Conservation (phyloP, 106 monocot species). For the Apostasia ramifera region DNA sequence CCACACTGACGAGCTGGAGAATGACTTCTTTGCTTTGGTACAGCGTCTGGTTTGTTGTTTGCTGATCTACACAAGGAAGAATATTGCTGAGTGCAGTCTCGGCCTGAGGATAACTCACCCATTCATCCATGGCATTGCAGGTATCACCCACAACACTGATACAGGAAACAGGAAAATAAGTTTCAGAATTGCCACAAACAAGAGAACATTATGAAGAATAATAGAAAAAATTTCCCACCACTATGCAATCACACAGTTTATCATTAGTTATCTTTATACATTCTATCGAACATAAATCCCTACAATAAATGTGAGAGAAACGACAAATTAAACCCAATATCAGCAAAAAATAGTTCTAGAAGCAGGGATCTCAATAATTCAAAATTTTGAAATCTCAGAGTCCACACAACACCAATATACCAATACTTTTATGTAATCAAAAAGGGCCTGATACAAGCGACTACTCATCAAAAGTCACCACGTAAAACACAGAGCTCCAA, state of each 20-base stretch:
- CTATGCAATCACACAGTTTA: not conserved
- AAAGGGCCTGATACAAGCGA: no score
- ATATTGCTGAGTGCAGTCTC: constrained; percentile 78
- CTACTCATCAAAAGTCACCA: no score
- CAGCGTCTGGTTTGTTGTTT: constrained; percentile 57
- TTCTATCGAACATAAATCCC: no score
- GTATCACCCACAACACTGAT: constrained; percentile 65
- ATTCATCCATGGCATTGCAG: constrained; percentile 76
- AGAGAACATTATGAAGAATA: no score
- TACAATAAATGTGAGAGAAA: no score
- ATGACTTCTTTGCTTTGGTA: constrained; percentile 78
- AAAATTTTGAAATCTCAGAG: no score
- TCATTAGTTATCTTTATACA: not conserved
- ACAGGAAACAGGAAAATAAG: not conserved
- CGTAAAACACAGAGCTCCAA: not conserved
- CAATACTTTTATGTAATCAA: no score
- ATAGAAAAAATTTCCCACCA: not conserved
- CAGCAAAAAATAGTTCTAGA: no score
- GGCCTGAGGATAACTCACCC: constrained; percentile 71
- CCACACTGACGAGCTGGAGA: constrained; percentile 45
- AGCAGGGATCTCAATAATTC: no score
- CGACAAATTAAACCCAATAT: no score
- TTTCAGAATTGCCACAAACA: not conserved
- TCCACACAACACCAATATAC: no score
- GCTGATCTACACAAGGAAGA: constrained; percentile 69